phyloP scores from a whole-genome alignment of 352 stramenopile species.

The Phytophthora cryptogea region DNA sequence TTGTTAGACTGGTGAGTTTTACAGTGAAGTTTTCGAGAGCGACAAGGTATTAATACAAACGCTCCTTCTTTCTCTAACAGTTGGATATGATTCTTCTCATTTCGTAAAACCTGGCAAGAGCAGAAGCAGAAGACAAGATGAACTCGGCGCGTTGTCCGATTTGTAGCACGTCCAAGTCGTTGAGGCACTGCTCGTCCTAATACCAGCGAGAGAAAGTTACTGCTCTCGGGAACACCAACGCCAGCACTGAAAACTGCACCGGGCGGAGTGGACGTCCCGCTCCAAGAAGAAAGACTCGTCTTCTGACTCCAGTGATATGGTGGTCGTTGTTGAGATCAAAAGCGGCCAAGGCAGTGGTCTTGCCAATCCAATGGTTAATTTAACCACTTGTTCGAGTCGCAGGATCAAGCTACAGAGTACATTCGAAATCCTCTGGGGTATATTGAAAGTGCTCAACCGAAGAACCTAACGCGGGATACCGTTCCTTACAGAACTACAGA shows the following conservation, averaged over 20 bases:
- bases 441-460: not conserved
- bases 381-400: not conserved
- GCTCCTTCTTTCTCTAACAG: not conserved
- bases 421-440: not conserved
- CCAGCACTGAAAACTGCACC: constrained; percentile 18
- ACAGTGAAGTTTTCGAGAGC: too few species aligned
- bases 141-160: constrained; percentile 6
- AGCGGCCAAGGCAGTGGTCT: not conserved
- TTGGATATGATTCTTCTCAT: not conserved
- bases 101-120: not conserved
- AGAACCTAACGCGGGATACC: not conserved
- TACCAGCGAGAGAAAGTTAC: constrained; percentile 13
- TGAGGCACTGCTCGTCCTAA: constrained; percentile 7
- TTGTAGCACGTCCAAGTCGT: constrained; percentile 7
- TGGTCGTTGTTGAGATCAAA: not conserved
- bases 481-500: not conserved
- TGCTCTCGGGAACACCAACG: constrained; percentile 19
- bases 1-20: too few species aligned
- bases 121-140: too few species aligned
- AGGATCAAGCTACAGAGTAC: not conserved
- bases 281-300: not conserved
- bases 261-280: constrained; percentile 7
- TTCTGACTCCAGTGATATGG: not conserved
- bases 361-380: not conserved
- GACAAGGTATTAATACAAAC: not conserved